A percentile compares a stretch with the other conserved stretches of the same genome.
Conservation (phyloP, 2,329 filamentous ascomycete species). For the Pochonia chlamydosporia region DNA sequence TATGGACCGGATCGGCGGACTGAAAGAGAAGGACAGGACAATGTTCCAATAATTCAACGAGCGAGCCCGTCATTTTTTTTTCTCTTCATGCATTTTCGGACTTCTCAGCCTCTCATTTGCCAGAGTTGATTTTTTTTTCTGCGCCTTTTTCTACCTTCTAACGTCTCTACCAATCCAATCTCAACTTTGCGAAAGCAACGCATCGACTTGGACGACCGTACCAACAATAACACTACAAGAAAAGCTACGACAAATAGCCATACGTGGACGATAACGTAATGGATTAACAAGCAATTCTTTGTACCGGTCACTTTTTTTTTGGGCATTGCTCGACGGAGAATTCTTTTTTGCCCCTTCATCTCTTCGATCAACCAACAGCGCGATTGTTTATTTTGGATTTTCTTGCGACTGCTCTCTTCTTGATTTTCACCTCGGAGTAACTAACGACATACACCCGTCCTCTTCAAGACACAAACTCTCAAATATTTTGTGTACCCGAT, state of each 20-base stretch:
- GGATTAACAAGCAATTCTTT: neutral
- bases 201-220: neutral
- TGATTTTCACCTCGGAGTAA: neutral
- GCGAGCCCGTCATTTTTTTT: slow-evolving; percentile 6
- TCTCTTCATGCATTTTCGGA: slow-evolving; percentile 7
- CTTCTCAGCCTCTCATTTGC: slow-evolving; percentile 5
- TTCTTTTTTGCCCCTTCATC: neutral
- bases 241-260: neutral
- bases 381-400: neutral
- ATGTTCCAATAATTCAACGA: slow-evolving; percentile 26
- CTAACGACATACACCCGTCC: slow-evolving; percentile 3
- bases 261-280: neutral
- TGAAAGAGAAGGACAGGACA: slow-evolving; percentile 76
- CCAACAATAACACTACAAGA: neutral
- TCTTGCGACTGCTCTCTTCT: neutral
- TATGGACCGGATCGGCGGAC: slow-evolving; percentile 86
- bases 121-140: slow-evolving; percentile 7
- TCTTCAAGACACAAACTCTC: neutral
- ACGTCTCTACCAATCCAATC: neutral
- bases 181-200: slow-evolving; percentile 6
- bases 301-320: neutral
- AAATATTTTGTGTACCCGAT: slow-evolving; percentile 24
- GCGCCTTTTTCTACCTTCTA: slow-evolving; percentile 4
- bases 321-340: neutral
- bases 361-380: neutral